These are phyloP conservation scores for Saturnispora diversa DNA, from an alignment of 805 yeast species.

Conservation along the genomic window DNA sequence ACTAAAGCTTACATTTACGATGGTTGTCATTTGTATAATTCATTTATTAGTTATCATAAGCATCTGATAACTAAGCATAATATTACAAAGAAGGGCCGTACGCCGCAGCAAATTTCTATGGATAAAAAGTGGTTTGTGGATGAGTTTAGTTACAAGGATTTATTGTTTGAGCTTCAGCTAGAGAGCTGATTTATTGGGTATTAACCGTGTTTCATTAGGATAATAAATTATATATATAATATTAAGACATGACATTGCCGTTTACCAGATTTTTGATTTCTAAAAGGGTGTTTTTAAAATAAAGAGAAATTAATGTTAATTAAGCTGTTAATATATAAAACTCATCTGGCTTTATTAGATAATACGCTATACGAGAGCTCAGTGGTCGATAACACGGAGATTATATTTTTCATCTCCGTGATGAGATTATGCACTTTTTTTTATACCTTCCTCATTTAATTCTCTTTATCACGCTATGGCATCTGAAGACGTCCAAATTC, in stretches of 20 bases:
- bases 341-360: too few species aligned
- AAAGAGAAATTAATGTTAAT: too few species aligned
- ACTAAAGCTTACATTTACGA: neutral
- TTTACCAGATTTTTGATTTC: too few species aligned
- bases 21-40: slow-evolving; percentile 1
- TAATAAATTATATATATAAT: too few species aligned
- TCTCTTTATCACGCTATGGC: neutral
- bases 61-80: neutral
- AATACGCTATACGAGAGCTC: too few species aligned
- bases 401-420: too few species aligned
- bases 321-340: too few species aligned
- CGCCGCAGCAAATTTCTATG: neutral
- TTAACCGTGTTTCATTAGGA: too few species aligned
- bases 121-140: neutral
- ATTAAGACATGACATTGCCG: too few species aligned
- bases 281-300: too few species aligned
- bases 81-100: slow-evolving; percentile 1
- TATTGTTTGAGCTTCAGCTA: neutral
- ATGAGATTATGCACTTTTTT: neutral
- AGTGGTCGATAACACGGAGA: too few species aligned
- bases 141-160: neutral
- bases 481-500: neutral
- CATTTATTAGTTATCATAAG: slow-evolving; percentile 1
- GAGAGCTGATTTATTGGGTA: too few species aligned
- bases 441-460: neutral